phyloP scores from a whole-genome alignment of 371 early-diverging fungal species.

The Mortierella sp. region DNA sequence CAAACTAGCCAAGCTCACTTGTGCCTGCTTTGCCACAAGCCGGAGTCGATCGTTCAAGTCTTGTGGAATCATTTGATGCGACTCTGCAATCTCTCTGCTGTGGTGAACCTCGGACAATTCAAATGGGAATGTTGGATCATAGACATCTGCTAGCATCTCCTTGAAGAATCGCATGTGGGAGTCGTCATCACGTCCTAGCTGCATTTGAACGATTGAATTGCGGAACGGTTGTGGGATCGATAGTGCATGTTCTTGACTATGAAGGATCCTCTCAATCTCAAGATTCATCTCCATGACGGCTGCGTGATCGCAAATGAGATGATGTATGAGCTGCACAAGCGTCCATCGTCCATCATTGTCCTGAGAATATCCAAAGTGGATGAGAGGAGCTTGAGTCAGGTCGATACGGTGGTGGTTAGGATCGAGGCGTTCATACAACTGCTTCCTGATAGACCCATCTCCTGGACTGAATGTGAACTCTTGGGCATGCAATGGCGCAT shows the following conservation, averaged over 20 bases:
- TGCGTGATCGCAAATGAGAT: conserved; percentile 20
- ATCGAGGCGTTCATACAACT: conserved; percentile 5
- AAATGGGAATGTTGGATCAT: conserved; percentile 16
- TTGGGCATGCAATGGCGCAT: background rate
- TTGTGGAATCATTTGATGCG: conserved; percentile 11
- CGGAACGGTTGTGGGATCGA: conserved; percentile 14
- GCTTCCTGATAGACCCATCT: conserved; percentile 13
- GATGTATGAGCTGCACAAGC: conserved; percentile 13
- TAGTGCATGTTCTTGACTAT: conserved; percentile 6
- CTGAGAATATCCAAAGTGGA: background rate
- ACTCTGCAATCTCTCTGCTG: background rate
- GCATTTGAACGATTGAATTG: too few relatives aligned
- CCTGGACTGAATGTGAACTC: conserved; percentile 10
- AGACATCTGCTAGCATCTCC: conserved; percentile 20
- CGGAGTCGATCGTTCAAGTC: conserved; percentile 15
- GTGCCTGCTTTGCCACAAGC: conserved; percentile 4
- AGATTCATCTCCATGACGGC: conserved; percentile 3
- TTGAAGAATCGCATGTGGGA: conserved; percentile 11
- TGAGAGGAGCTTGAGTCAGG: background rate
- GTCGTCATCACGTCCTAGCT: conserved; percentile 5
- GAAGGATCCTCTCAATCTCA: conserved; percentile 15
- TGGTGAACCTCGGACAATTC: conserved; percentile 7
- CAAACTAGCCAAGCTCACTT: conserved; percentile 15
- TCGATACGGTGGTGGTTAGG: conserved; percentile 7
- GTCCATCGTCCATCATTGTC: conserved; percentile 14